Percentiles rank a stretch among this genome's conserved stretches.
phyloP scores from a whole-genome alignment of 371 early-diverging fungal genomes.

The Lichtheimia ramosa region DNA sequence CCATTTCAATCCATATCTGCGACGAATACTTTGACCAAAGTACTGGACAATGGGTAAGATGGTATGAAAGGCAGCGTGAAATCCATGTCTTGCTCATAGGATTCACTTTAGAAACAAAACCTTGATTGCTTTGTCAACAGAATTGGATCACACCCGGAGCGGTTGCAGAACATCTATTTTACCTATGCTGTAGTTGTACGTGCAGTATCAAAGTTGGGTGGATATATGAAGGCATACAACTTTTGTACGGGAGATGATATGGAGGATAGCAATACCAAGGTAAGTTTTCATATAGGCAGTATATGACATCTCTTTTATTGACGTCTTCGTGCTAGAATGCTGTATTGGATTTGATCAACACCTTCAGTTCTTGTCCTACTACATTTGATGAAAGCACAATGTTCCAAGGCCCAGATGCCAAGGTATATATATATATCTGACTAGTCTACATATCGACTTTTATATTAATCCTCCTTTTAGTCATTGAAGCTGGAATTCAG shows the following conservation, averaged over 20 bases:
- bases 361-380: constrained; percentile 62
- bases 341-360: constrained; percentile 60
- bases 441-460: background rate
- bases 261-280: constrained; percentile 56
- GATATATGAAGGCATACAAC: constrained; percentile 72
- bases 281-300: constrained; percentile 7
- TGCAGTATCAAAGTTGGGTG: constrained; percentile 80
- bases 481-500: constrained; percentile 82
- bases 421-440: constrained; percentile 12
- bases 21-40: constrained; percentile 85
- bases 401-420: constrained; percentile 62
- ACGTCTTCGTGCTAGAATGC: constrained; percentile 29
- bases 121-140: constrained; percentile 87
- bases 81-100: background rate
- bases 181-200: constrained; percentile 83
- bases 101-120: constrained; percentile 63
- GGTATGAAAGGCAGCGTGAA: background rate
- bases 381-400: constrained; percentile 89
- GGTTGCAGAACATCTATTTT: constrained; percentile 94
- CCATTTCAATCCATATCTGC: constrained; percentile 97
- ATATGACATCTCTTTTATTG: background rate
- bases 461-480: background rate
- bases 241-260: constrained; percentile 59
- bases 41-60: constrained; percentile 85
- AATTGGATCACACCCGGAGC: constrained; percentile 87